Percentiles rank a stretch among this genome's conserved stretches.
Conservation (phyloP, 371 early-diverging fungal species). For the Catenaria anguillulae region DNA sequence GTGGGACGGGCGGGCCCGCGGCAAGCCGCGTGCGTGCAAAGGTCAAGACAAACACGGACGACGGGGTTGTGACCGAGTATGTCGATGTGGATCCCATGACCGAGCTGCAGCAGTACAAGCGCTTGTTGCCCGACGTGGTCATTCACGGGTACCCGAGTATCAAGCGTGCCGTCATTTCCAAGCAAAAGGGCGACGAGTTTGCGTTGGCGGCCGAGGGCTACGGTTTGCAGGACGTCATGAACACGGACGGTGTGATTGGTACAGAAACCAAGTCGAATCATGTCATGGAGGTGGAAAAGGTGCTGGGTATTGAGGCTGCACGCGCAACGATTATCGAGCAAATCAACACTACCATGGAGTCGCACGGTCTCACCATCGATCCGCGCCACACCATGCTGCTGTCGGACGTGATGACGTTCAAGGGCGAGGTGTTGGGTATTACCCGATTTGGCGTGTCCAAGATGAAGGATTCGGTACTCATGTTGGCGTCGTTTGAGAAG, state of each 20-base stretch:
- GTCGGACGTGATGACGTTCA: conserved; percentile 96
- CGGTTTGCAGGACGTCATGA: conserved; percentile 78
- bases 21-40: no score
- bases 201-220: conserved; percentile 62
- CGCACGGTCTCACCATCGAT: conserved; percentile 97
- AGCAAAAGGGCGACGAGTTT: conserved; percentile 47
- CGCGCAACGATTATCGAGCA: conserved; percentile 85
- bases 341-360: conserved; percentile 89
- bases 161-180: conserved; percentile 82
- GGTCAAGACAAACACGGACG: no score
- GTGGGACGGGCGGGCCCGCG: no score
- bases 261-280: conserved; percentile 84
- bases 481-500: conserved; percentile 98
- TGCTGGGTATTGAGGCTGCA: conserved; percentile 97
- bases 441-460: conserved; percentile 97
- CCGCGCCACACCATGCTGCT: conserved; percentile 93
- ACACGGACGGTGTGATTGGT: conserved; percentile 40
- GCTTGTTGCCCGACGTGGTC: conserved; percentile 81
- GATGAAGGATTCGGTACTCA: conserved; percentile 88
- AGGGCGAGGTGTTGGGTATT: conserved; percentile 91
- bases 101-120: conserved; percentile 22
- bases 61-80: no score
- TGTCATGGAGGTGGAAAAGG: conserved; percentile 79
- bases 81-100: background rate
- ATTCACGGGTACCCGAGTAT: conserved; percentile 36